Percentiles rank a stretch among this genome's conserved stretches.
phyloP scores from a whole-genome alignment of 2,329 filamentous ascomycete species.

The Fusarium neocosmosporiellum region DNA sequence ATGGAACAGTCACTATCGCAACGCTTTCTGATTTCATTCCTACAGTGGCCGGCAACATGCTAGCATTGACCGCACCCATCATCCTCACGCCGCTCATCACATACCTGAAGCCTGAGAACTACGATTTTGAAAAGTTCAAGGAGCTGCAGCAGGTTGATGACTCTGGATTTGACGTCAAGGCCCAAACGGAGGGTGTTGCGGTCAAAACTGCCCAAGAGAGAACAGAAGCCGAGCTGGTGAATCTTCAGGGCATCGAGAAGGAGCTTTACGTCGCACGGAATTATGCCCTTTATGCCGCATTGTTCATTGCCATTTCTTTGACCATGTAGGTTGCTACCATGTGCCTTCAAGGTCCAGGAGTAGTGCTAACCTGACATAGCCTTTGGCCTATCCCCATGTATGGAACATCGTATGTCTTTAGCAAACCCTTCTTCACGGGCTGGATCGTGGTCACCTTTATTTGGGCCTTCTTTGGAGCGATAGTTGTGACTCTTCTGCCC shows the following conservation, averaged over 20 bases:
- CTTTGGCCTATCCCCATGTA: not conserved
- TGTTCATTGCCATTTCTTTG: not conserved
- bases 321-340: not conserved
- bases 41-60: not conserved
- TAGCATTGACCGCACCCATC: not conserved
- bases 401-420: not conserved
- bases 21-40: not conserved
- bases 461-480: not conserved
- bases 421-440: not conserved
- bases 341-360: too few species aligned
- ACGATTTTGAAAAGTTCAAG: not conserved
- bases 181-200: not conserved
- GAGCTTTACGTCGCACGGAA: not conserved
- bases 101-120: not conserved
- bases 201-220: not conserved
- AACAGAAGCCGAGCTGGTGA: not conserved
- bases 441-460: not conserved
- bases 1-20: not conserved
- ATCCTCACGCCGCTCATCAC: not conserved
- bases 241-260: not conserved
- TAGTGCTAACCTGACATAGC: not conserved
- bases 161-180: not conserved
- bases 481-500: not conserved
- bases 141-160: not conserved
- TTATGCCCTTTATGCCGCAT: not conserved